Conservation (phyloP, 129 eudicot genomes). For the Logfia minima region DNA sequence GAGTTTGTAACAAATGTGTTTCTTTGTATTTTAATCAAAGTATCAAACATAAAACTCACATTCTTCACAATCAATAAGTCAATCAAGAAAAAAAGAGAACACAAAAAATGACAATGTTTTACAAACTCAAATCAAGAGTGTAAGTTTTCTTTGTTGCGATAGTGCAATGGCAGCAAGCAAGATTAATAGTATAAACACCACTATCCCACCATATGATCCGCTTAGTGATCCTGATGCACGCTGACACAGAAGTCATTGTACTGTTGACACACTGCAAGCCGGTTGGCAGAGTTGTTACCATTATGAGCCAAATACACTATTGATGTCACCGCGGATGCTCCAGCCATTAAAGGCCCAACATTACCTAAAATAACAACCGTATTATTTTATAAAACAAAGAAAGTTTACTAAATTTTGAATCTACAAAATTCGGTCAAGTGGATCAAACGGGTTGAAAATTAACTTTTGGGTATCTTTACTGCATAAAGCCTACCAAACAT, state of each 20-base stretch:
- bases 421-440: not conserved
- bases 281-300: slow-evolving; percentile 59
- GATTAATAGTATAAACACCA: slow-evolving; percentile 49
- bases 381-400: not conserved
- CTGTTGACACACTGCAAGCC: slow-evolving; percentile 74
- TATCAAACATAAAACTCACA: not conserved
- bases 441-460: no score
- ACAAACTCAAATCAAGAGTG: slow-evolving; percentile 14
- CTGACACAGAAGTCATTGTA: slow-evolving; percentile 54
- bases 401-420: not conserved
- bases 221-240: slow-evolving; percentile 64
- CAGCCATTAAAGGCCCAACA: slow-evolving; percentile 55
- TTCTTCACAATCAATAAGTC: not conserved
- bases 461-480: no score
- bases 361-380: slow-evolving; percentile 34
- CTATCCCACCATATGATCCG: slow-evolving; percentile 60
- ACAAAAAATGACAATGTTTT: not conserved
- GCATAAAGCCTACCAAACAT: no score
- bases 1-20: not conserved
- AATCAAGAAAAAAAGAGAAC: not conserved
- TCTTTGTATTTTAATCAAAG: not conserved
- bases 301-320: slow-evolving; percentile 78
- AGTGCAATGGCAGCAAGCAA: slow-evolving; percentile 55
- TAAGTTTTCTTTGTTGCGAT: slow-evolving; percentile 27
- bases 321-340: slow-evolving; percentile 78